Evolutionary conservation across 1,139 yeast genomes (phyloP), one percentile per base, ranked within the genome.

Genomic region (Eremothecium cymbalariae): DNA sequence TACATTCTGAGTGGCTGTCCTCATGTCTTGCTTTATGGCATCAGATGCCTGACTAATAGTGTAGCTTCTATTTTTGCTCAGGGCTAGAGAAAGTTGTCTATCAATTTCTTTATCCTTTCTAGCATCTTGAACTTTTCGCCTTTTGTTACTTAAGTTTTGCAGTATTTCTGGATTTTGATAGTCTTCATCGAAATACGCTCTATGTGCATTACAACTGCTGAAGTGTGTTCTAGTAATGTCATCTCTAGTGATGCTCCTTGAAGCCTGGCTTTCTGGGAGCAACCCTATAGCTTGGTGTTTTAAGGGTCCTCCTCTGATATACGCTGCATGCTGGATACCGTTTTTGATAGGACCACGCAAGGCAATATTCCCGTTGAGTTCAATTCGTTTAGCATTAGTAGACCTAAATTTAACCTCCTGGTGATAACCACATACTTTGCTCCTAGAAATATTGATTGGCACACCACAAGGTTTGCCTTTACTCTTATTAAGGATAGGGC

Each of bases 341-440:
- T 59, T 50, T 33, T 57, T 56, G 2, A 58, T 59, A 1, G 73
- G 70, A 1, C 72, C 63, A 13, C 63, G 57, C 42, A 53, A 39
- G 47, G 73, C 65, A 17, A 70, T 68, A 33, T 73, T 67, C 2
- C 84, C 78, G 46, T 76, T 81, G 36, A 86, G 64, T 55, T 85
- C 95, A 68, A 83, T 73, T 46, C 96, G 64, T 39, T 72, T 66
- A 7, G 75, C 64, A 21, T 74, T 70, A 1, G 74, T 63, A 21
- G 65, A 67, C 34, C 72, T 68, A 37, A 76, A 64, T 27, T 74
- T 68, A 34, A 67, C 50, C 42, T 84, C 88, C 20, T 71, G 62
- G 51, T 88, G 97, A 48, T 64, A 83, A 22, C 74, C 77, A 57
- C 97, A 88, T 39, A 74, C 67, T 11, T 68, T 69, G 2, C 72